A percentile compares a stretch with the other conserved stretches of the same genome.
These are phyloP conservation scores for Cyanodermella asteris DNA, from an alignment of 2,329 filamentous ascomycete genomes.

Conservation along the genomic window DNA sequence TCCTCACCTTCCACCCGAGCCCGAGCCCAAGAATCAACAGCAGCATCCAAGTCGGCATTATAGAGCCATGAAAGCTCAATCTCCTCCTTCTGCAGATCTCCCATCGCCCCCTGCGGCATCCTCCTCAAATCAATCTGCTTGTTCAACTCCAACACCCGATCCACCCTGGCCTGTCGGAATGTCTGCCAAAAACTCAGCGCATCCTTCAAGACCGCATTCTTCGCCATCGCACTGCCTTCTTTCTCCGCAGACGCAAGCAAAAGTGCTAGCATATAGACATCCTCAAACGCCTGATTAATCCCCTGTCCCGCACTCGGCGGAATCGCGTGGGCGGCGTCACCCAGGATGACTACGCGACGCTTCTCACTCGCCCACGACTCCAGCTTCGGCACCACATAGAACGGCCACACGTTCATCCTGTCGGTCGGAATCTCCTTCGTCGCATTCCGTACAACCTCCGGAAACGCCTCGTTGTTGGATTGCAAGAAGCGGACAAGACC, in stretches of 20 bases:
- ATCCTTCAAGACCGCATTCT: constrained; percentile 9
- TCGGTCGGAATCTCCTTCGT: constrained; percentile 15
- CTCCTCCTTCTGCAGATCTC: constrained; percentile 8
- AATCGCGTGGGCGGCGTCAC: constrained; percentile 4
- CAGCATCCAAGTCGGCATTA: too few species aligned
- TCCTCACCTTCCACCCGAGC: too few species aligned
- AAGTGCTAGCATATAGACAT: constrained; percentile 24
- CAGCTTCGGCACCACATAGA: constrained; percentile 26
- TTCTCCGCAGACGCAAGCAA: too few species aligned
- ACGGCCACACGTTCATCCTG: constrained; percentile 27
- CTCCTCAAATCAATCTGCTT: constrained; percentile 25
- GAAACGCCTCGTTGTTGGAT: constrained; percentile 14
- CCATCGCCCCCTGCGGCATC: constrained; percentile 17
- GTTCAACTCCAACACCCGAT: constrained; percentile 26
- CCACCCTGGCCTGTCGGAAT: constrained; percentile 25
- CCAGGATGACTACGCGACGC: constrained; percentile 18
- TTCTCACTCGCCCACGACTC: constrained; percentile 20
- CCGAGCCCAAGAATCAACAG: too few species aligned
- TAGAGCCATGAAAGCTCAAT: too few species aligned
- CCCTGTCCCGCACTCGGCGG: constrained; percentile 2
- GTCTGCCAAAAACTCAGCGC: constrained; percentile 24
- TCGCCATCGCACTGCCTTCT: constrained; percentile 9
- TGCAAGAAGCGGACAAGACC: constrained; percentile 16
- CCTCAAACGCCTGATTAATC: constrained; percentile 15
- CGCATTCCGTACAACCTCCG: constrained; percentile 18